Evolutionary conservation across 2,329 filamentous ascomycete species (phyloP), one percentile per base, ranked within the genome.

Genomic region (Fusarium protoensiforme): DNA sequence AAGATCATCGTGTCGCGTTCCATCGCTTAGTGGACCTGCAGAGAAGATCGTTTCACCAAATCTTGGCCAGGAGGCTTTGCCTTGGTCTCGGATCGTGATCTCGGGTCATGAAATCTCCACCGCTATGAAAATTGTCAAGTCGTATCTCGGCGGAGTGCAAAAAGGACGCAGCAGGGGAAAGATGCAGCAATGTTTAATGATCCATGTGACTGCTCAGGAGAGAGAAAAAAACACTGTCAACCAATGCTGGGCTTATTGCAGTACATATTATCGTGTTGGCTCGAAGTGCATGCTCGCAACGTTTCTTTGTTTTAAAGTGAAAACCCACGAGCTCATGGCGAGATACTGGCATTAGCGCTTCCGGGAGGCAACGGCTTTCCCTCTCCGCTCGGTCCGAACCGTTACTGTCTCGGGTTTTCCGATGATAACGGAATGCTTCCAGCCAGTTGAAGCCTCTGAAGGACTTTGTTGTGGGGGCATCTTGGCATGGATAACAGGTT

Each of bases 61-160:
- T 24, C 31, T 29, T 31, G 35, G 31, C n/a, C 39, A 43, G n/a
- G 48, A 24, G 46, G 13, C 0, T 29, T 31, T 61, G 60, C 43
- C 70, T 64, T 71, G 67, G 58, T 38, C 36, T 18, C 31, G 56
- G 70, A 41, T 56, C 46, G 14, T 39, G 16, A 64, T 38, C 39
- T n/a, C 31, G 59, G 71, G 27, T 53, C 13, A 18, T 51, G 27
- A 20, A 20, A 51, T 51, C 18, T 53, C 48, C 48, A 53, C 64
- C n/a, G 54, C 29, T 38, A 5, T 1, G 18, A 20, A 24, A 29
- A 24, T 51, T 46, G 51, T 24, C 31, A 36, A 64, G 59, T 71
- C 38, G n/a, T 16, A 71, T 64, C 16, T 16, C 8, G 35, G 29
- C 27, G 27, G 31, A 24, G 9, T 31, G 38, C 29, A 64, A 58